phyloP scores from a whole-genome alignment of 2,329 filamentous ascomycete genomes.

The Sordariomycetes sp. region DNA sequence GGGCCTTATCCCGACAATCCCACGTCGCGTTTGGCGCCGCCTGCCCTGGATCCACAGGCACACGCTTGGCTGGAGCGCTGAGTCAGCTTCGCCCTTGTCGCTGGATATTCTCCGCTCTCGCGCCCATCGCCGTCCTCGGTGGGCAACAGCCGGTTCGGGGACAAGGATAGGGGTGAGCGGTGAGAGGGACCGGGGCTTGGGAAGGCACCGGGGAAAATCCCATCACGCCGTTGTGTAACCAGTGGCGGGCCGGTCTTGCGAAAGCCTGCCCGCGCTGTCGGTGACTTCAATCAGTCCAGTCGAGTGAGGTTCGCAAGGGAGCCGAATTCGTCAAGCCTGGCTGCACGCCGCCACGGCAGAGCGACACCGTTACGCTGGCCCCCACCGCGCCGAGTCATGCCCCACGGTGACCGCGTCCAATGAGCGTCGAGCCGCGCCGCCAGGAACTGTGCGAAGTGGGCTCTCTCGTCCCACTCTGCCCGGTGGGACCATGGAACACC shows the following conservation, averaged over 20 bases:
- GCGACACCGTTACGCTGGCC: not conserved
- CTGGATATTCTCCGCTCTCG: too few species aligned
- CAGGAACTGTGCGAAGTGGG: not conserved
- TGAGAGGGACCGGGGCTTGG: not conserved
- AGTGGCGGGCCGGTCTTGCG: not conserved
- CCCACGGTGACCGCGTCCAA: not conserved
- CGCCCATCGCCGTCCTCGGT: too few species aligned
- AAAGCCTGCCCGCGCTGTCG: not conserved
- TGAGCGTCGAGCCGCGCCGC: not conserved
- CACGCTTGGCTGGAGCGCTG: too few species aligned
- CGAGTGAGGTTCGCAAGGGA: not conserved
- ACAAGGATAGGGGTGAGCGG: not conserved
- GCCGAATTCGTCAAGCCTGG: not conserved
- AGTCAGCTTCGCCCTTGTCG: too few species aligned
- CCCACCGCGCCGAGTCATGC: not conserved
- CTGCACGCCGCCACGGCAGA: not conserved
- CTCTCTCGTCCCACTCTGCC: not conserved
- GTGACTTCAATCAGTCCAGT: not conserved
- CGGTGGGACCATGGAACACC: not conserved
- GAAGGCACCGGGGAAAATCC: not conserved
- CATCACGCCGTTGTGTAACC: not conserved
- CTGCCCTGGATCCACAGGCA: too few species aligned
- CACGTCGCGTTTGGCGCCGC: too few species aligned
- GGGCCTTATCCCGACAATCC: too few species aligned
- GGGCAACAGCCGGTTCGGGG: too few species aligned